phyloP scores from a whole-genome alignment of 257 asterid species.

The Ilex asprella region DNA sequence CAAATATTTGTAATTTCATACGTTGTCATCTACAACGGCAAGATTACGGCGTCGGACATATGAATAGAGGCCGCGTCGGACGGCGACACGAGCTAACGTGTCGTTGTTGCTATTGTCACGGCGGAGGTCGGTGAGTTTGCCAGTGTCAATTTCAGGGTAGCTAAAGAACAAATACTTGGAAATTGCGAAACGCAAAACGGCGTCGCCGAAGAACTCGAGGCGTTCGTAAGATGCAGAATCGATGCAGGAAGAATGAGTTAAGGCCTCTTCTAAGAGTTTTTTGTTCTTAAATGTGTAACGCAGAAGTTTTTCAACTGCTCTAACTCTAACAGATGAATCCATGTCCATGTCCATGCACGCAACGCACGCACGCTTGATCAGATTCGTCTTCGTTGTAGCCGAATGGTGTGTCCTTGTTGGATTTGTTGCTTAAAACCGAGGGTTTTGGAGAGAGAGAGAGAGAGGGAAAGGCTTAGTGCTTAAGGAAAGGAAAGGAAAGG shows the following conservation, averaged over 20 bases:
- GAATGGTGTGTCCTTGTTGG: no score
- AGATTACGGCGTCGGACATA: slow-evolving; percentile 55
- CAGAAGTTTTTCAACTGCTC: not conserved
- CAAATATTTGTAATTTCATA: no score
- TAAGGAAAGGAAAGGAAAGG: no score
- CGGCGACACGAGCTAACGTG: slow-evolving; percentile 79
- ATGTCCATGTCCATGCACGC: not conserved
- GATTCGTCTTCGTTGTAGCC: no score
- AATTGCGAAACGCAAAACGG: not conserved
- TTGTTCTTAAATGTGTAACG: not conserved
- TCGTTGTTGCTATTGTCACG: slow-evolving; percentile 78
- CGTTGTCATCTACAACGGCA: slow-evolving; percentile 39
- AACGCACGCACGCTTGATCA: no score
- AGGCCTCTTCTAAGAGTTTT: not conserved
- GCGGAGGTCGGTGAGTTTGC: slow-evolving; percentile 50
- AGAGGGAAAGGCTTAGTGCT: no score
- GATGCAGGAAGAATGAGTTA: not conserved
- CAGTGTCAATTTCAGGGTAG: not conserved
- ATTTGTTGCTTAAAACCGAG: no score
- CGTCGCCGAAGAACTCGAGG: not conserved
- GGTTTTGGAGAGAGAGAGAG: no score
- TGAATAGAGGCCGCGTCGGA: slow-evolving; percentile 42
- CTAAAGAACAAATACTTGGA: not conserved
- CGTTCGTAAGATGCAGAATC: not conserved
- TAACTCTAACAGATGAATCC: not conserved